Evolutionary conservation across 345 rosid species (phyloP), one percentile per base, ranked within the genome.

Genomic region (Stellera chamaejasme): DNA sequence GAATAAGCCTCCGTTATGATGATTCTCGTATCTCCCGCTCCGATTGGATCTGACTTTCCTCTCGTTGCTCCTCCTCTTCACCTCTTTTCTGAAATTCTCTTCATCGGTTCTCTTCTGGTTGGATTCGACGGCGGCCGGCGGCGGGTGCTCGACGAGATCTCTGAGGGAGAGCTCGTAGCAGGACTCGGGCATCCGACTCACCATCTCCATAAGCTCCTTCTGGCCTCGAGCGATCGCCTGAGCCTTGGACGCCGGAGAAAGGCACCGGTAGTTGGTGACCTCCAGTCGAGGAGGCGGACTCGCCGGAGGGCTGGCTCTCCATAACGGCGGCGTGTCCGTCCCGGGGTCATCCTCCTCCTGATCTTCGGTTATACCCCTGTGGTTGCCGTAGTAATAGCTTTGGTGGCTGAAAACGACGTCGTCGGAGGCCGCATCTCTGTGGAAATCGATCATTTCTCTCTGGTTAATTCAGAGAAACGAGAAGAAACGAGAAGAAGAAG

Each of bases 201-300:
- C 94, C 95, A 91, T 83, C 13, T 88, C 96, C 98, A 88, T 85
- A 36, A 91, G 89, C 85, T 91, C 98, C 59, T 64, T 75, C 14
- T 88, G 96, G 1, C 98, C 98, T 65, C 83, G 80, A 13, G 83
- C 90, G 12, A 91, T 82, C 0, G 95, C 98, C 56, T 85, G 82
- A 14, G 82, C 72, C 59, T 75, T 85, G 0, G 95, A 85, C 2
- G 77, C 50, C 4, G 98, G 98, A 0, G 98, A 91, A 25, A 91
- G 64, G 41, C 70, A 71, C 50, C 78, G 32, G 66, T 85, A 81
- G 59, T 76, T 60, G 5, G 16, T 16, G 52, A 65, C 78, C 10
- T 63, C 60, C 39, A 1, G 39, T 2, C 75, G 63, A 48, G 59
- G 74, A 11, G 45, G 75, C 54, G 80, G 84, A 62, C 85, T 82